Evolutionary conservation across 176 grass and related monocot genomes (phyloP), one percentile per base, ranked within the genome.

Genomic region (Otatea glauca): DNA sequence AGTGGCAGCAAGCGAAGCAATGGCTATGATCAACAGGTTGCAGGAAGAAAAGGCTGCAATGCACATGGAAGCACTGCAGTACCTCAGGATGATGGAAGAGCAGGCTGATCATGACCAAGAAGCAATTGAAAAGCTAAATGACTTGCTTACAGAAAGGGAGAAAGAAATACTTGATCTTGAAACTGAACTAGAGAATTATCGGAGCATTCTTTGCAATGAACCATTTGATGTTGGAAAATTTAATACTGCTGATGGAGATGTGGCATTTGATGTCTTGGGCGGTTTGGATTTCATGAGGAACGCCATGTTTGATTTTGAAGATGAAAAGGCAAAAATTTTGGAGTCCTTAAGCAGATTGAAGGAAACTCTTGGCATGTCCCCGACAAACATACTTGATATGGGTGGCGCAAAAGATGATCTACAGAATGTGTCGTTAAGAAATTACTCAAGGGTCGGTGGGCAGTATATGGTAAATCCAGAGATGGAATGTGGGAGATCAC

Each of bases 11-110:
- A 98, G 90, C 27, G 92, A 98, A 89, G 96, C 93, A 0, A 98
- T 98, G 96, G 87, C 91, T 78, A 95, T 98, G 96, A 98, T 98
- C 78, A 98, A 90, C 69, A 89, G 96, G 72, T 90, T 98, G 87
- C 96, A 98, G 88, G 91, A 90, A 56, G 96, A 98, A 82, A 98
- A 98, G 72, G 96, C 96, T 35, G 66, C 88, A 75, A 91, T 95
- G 88, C 85, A 98, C 54, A 94, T 98, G 91, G 96, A 98, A 76
- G 93, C 96, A 60, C 77, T 94, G 58, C 96, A 99, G 74, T 99
- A 94, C 81, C 91, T 93, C 82, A 87, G 96, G 79, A 90, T 96
- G 96, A 99, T 99, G 91, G 97, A 99, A 76, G 93, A 99, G 59
- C 93, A 96, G 56, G 93, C 91, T 58, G 93, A 94, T 88, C 94